These are phyloP conservation scores for Coemansia sp. DNA, from an alignment of 192 early-diverging fungal species.

Conservation along the genomic window DNA sequence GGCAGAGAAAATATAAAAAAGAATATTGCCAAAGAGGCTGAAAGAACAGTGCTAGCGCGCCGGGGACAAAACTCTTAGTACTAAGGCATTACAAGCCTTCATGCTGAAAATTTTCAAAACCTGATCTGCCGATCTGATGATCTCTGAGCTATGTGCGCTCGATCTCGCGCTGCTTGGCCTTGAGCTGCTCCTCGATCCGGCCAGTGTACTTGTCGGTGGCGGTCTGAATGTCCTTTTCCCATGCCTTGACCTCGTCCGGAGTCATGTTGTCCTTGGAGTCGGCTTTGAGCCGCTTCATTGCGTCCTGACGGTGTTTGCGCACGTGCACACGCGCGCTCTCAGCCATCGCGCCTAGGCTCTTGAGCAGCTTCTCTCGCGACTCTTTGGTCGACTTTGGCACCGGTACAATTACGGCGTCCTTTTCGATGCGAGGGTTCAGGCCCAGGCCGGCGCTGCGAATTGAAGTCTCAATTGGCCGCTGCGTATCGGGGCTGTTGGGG, in stretches of 20 bases:
- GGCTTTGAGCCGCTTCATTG: slow-evolving; percentile 73
- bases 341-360: slow-evolving; percentile 58
- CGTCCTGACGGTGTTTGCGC: slow-evolving; percentile 67
- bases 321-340: slow-evolving; percentile 71
- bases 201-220: slow-evolving; percentile 64
- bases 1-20: slow-evolving; percentile 9
- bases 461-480: slow-evolving; percentile 65
- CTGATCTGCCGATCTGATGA: slow-evolving; percentile 9
- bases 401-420: slow-evolving; percentile 69
- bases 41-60: background rate
- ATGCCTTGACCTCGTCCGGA: slow-evolving; percentile 55
- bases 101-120: slow-evolving; percentile 12
- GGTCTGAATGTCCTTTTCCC: slow-evolving; percentile 67
- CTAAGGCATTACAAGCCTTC: too few relatives aligned
- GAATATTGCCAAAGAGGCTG: slow-evolving; percentile 3
- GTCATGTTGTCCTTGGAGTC: slow-evolving; percentile 56
- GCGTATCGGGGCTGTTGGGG: slow-evolving; percentile 72
- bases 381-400: slow-evolving; percentile 85
- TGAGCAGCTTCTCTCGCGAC: slow-evolving; percentile 70
- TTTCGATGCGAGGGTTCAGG: slow-evolving; percentile 76
- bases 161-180: slow-evolving; percentile 71
- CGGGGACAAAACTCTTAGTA: too few relatives aligned
- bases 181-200: slow-evolving; percentile 63
- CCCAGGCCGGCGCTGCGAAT: slow-evolving; percentile 77
- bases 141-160: slow-evolving; percentile 18